Evolutionary conservation across 768 basidiomycete species (phyloP).

Genomic region (Trametes gibbosa): DNA sequence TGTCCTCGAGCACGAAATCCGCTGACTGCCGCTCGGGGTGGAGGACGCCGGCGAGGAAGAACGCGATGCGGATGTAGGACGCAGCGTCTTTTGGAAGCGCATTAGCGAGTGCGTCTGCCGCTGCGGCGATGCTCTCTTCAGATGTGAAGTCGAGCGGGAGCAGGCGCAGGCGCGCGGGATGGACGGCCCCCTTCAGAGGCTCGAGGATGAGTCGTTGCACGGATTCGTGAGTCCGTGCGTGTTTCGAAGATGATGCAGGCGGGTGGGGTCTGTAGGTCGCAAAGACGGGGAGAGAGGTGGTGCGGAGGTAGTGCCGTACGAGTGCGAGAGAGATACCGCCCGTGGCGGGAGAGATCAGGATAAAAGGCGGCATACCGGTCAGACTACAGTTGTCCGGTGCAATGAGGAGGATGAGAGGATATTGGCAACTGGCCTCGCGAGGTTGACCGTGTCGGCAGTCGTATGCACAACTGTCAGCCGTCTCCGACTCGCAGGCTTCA

Average conservation of each 20-base stretch:
- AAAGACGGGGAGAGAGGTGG: conserved; percentile 50
- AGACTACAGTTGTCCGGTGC: too few species aligned
- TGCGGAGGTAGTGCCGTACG: conserved; percentile 50
- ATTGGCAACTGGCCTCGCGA: too few species aligned
- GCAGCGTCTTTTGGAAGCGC: conserved; percentile 32
- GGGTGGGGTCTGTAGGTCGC: conserved; percentile 47
- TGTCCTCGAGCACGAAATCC: conserved; percentile 42
- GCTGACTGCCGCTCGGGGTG: conserved; percentile 52
- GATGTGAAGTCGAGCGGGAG: conserved; percentile 50
- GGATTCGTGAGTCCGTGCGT: conserved; percentile 22
- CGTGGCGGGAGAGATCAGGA: conserved; percentile 53
- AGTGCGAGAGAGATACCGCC: conserved; percentile 56
- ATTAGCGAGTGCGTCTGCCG: conserved; percentile 41
- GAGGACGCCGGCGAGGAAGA: conserved; percentile 54
- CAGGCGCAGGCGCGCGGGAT: conserved; percentile 43
- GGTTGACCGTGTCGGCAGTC: too few species aligned
- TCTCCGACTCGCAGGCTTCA: too few species aligned
- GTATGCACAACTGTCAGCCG: too few species aligned
- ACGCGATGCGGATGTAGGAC: conserved; percentile 51
- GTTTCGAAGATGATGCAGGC: conserved; percentile 4
- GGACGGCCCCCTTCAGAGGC: conserved; percentile 38
- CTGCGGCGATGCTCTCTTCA: conserved; percentile 48
- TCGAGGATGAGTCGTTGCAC: conserved; percentile 43
- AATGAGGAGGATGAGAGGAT: too few species aligned
- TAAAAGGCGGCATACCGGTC: conserved; percentile 39